A percentile compares a stretch with the other conserved stretches of the same genome.
Evolutionary conservation across 2,329 filamentous ascomycete genomes (phyloP).

Genomic region (Delphinella strobiligena): DNA sequence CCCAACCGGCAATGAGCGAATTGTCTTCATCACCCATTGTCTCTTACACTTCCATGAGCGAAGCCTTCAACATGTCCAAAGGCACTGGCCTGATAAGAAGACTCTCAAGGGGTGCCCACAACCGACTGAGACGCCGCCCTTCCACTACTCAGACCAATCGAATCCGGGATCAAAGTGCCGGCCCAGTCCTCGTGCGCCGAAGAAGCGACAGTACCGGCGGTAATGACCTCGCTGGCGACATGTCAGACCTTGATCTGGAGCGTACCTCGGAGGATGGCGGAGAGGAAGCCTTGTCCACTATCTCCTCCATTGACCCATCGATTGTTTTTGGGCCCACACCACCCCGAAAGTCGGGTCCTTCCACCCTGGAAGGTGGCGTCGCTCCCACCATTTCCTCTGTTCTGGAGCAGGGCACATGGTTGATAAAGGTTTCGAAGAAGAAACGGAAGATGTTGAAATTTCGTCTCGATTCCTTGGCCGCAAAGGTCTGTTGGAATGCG

Average conservation of each 20-base stretch:
- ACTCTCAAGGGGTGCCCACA: slow-evolving; percentile 68
- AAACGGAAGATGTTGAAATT: slow-evolving; percentile 61
- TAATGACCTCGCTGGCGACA: slow-evolving; percentile 30
- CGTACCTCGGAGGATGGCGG: slow-evolving; percentile 41
- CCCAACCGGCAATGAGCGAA: slow-evolving; percentile 2
- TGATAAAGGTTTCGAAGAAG: slow-evolving; percentile 80
- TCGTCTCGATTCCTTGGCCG: slow-evolving; percentile 68
- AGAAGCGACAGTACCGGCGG: slow-evolving; percentile 83
- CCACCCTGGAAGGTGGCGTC: slow-evolving; percentile 31
- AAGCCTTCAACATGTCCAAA: slow-evolving; percentile 11
- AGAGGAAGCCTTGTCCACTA: slow-evolving; percentile 15
- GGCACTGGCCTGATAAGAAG: slow-evolving; percentile 60
- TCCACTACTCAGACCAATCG: slow-evolving; percentile 61
- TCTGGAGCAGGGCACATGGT: slow-evolving; percentile 63
- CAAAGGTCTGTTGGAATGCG: slow-evolving; percentile 80
- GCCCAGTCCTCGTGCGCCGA: slow-evolving; percentile 74
- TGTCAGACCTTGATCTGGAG: slow-evolving; percentile 42
- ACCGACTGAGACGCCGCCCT: slow-evolving; percentile 59
- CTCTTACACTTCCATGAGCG: slow-evolving; percentile 10
- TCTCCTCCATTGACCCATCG: slow-evolving; percentile 16
- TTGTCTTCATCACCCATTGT: slow-evolving; percentile 4
- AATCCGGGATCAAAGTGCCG: slow-evolving; percentile 76
- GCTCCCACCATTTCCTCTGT: slow-evolving; percentile 66
- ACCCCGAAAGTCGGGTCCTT: slow-evolving; percentile 13
- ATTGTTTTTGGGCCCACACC: slow-evolving; percentile 31